phyloP scores from a whole-genome alignment of 345 rosid species.

The Corchorus capsularis region DNA sequence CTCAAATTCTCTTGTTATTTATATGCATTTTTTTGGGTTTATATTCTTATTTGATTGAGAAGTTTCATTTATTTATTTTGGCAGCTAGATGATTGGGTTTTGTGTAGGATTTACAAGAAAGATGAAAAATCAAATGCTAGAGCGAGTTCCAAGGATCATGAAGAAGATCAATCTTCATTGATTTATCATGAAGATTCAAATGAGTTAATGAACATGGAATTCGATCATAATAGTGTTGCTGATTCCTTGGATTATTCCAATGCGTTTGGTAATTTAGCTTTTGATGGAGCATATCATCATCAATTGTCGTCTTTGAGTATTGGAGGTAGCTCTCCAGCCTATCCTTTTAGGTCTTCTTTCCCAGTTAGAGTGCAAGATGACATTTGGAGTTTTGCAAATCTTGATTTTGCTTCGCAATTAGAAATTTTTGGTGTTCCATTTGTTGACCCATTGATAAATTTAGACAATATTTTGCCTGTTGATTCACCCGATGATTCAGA shows the following conservation, averaged over 20 bases:
- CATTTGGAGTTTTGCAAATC: not conserved
- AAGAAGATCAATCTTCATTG: not conserved
- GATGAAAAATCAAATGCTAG: not conserved
- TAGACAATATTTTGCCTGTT: not conserved
- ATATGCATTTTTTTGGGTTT: not conserved
- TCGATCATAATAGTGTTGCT: not conserved
- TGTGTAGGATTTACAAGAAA: constrained; percentile 18
- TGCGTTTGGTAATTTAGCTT: not conserved
- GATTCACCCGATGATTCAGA: not conserved
- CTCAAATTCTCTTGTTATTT: not conserved
- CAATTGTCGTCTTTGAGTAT: not conserved
- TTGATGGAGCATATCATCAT: not conserved
- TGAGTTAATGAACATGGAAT: not conserved
- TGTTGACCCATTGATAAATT: not conserved
- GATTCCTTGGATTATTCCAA: not conserved
- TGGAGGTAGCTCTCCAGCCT: no score
- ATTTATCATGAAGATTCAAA: not conserved
- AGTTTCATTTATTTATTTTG: not conserved
- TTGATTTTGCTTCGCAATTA: not conserved
- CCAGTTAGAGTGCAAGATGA: not conserved
- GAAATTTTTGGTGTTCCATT: not conserved
- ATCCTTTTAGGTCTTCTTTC: not conserved
- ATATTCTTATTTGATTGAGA: no score
- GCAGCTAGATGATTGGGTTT: constrained; percentile 21
- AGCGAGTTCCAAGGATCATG: not conserved